Evolutionary conservation across 164 flowering plant species (phyloP).

Genomic region (Vitis rotundifolia): DNA sequence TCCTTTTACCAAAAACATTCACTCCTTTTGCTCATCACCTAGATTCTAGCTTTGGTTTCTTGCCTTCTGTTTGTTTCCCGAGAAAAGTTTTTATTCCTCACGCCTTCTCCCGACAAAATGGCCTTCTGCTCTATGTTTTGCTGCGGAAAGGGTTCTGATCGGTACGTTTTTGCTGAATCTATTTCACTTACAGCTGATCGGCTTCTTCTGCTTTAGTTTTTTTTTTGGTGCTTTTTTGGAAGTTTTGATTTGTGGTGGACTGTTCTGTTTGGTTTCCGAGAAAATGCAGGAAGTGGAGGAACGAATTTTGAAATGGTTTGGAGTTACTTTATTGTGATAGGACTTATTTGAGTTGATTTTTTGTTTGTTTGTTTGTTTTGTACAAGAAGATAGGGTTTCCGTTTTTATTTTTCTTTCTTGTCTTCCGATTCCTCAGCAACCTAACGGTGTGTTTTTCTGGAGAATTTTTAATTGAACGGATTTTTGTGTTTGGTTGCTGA

Average conservation of each 20-base stretch:
- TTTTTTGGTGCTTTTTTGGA: not conserved
- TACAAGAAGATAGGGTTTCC: not conserved
- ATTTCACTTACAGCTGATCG: not conserved
- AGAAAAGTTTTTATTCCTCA: not conserved
- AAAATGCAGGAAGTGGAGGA: not conserved
- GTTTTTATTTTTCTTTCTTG: not conserved
- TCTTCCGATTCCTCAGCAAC: not conserved
- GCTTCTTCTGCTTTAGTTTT: not conserved
- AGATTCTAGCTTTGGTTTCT: too few relatives aligned
- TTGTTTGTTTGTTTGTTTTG: not conserved
- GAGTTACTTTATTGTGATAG: not conserved
- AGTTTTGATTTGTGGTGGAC: not conserved
- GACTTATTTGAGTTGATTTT: not conserved
- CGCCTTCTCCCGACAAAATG: slow-evolving; percentile 17
- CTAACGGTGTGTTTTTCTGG: too few relatives aligned
- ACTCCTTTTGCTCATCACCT: too few relatives aligned
- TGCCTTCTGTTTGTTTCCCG: too few relatives aligned
- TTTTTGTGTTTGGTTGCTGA: too few relatives aligned
- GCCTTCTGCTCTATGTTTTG: slow-evolving; percentile 27
- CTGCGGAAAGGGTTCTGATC: slow-evolving; percentile 34
- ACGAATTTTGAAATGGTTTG: not conserved
- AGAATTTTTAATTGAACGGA: too few relatives aligned
- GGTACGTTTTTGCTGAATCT: slow-evolving; percentile 22
- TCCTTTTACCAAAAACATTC: too few relatives aligned
- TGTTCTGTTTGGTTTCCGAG: slow-evolving; percentile 11